Conservation (phyloP, 768 basidiomycete species). For the Gymnopilus dilepis region DNA sequence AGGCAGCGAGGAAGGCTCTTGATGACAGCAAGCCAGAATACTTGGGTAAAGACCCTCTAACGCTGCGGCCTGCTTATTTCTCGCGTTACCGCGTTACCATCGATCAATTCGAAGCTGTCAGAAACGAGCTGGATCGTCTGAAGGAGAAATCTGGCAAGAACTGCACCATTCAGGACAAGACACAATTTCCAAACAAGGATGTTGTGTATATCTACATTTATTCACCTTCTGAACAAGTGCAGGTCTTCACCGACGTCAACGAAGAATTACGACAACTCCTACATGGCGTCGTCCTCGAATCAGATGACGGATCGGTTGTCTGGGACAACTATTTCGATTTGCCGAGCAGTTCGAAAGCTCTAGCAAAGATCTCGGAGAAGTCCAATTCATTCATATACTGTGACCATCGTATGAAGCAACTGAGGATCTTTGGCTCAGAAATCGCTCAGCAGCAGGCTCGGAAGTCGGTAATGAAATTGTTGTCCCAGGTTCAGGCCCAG, state of each 20-base stretch:
- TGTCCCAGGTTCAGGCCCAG: constrained; percentile 43
- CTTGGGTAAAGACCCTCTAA: constrained; percentile 42
- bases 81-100: constrained; percentile 42
- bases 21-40: constrained; percentile 38
- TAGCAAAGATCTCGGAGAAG: constrained; percentile 35
- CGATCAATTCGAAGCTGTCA: constrained; percentile 39
- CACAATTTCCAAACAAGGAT: constrained; percentile 19
- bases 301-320: constrained; percentile 32
- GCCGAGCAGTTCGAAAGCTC: constrained; percentile 40
- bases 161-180: constrained; percentile 42
- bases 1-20: constrained; percentile 33
- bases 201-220: constrained; percentile 44
- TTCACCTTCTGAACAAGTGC: constrained; percentile 36
- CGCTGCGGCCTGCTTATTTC: constrained; percentile 45
- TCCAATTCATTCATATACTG: constrained; percentile 40
- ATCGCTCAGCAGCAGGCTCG: constrained; percentile 36
- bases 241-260: constrained; percentile 42
- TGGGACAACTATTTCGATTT: constrained; percentile 58
- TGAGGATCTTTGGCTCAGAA: constrained; percentile 47
- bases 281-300: constrained; percentile 41
- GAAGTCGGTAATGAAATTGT: constrained; percentile 37
- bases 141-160: constrained; percentile 26
- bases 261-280: constrained; percentile 42
- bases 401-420: constrained; percentile 42
- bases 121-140: constrained; percentile 41